A percentile compares a stretch with the other conserved stretches of the same genome.
These are phyloP conservation scores for Kwoniella dendrophila DNA, from an alignment of 768 basidiomycete species.

Conservation along the genomic window DNA sequence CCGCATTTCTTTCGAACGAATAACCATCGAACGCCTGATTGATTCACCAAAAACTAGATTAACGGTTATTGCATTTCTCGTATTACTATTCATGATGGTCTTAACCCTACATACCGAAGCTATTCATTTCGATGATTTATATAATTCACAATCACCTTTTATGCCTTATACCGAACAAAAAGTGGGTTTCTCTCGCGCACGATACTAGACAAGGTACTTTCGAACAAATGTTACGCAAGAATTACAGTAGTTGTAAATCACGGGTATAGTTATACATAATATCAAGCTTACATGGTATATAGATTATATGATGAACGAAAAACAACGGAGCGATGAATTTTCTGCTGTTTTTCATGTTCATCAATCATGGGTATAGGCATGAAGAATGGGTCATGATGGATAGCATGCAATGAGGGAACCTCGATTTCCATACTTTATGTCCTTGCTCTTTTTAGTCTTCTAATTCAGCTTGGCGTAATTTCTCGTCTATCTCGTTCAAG, in stretches of 20 bases:
- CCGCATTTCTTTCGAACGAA: not conserved
- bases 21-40: not conserved
- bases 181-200: not conserved
- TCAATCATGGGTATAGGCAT: too few species aligned
- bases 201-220: not conserved
- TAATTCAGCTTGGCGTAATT: constrained; percentile 24
- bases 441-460: not conserved
- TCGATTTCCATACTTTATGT: not conserved
- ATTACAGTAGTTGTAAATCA: too few species aligned
- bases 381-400: not conserved
- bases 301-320: too few species aligned
- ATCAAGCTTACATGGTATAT: too few species aligned
- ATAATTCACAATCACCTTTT: not conserved
- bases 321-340: too few species aligned
- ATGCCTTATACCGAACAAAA: not conserved
- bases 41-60: not conserved
- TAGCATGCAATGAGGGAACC: too few species aligned
- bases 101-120: not conserved
- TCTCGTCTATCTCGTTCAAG: constrained; percentile 48
- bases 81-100: not conserved
- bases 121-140: not conserved
- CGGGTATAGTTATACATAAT: too few species aligned
- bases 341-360: too few species aligned
- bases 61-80: not conserved
- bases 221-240: too few species aligned